Base-by-base conservation (phyloP, 1,284 basidiomycete genomes). In the Fomitiporia mediterranea region DNA sequence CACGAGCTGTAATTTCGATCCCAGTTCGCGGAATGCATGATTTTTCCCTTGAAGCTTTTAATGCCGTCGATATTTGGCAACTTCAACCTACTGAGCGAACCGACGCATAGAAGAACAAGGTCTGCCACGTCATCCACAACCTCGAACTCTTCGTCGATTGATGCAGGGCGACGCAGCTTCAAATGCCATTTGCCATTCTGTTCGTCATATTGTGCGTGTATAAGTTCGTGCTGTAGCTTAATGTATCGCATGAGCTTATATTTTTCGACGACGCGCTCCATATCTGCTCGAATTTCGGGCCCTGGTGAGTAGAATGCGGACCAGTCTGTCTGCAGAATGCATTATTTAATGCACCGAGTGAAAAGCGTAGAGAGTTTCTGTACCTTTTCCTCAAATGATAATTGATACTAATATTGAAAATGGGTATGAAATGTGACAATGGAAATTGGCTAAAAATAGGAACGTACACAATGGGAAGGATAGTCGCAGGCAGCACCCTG, bases 21-120 rank as follows among this genome's bases (percentile, higher is more conserved):
- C 79, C 82, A 84, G 7, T 77, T 68, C 1, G 82, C 83, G 37
- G 78, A 79, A 57, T 84, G 82, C 5, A 82, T 67, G 6, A 81
- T 61, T 56, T 68, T 70, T 8, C 82, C 82, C 56, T 74, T 67
- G 65, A 82, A 85, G 2, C 65, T 66, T 7, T 77, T 65, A 28
- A 85, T 64, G 0, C 82, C 82, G 7, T 72, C 65, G 25, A 84
- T 80, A 53, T 79, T 72, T 1, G 83, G 83, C 82, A 81, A 84
- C 25, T 72, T 69, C 80, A 80, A 82, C 3, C 79, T 68, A 42
- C 74, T 78, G 34, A 84, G 65, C 6, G 64, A 61, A 1, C 82
- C 82, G 5, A 56, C 35, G 8, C 53, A 25, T 75, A 11, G 76
- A 78, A 84, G 72, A 21, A 84, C 68, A 0, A 83, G 70, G 59